Evolutionary conservation across 2,329 filamentous ascomycete species (phyloP), one percentile per base, ranked within the genome.

Genomic region (Aspergillus sp.): DNA sequence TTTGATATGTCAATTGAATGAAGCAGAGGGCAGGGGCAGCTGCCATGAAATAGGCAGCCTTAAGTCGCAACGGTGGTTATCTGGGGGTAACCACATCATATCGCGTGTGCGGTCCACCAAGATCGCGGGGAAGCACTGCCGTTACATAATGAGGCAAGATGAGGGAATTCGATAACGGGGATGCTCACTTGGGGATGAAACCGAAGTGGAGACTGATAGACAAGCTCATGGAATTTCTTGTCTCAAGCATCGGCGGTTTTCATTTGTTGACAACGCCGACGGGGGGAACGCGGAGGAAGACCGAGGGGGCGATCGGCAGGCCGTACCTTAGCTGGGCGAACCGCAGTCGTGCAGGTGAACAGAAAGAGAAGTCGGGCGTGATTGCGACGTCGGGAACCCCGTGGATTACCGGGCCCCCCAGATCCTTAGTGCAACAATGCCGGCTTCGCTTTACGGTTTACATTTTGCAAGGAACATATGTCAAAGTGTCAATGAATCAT

Each of bases 131-230:
- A 34, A 48, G 17, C 15, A 7, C 15, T 32, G 24, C 30, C 34
- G 44, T 48, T 34, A 48, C 44, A 48, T 48, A 48, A 48, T 48
- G 26, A 45, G 43, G 44, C 26, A 12, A 17, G 44, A 48, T 13
- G 44, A 48, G 44, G 44, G 44, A 48, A 48, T 48, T 48, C 30
- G 44, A 48, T 48, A 48, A 47, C 43, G 17, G 17, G 6, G 42
- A 44, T 44, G 20, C 12, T 44, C 42, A 44, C 44, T 36, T 48
- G 26, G 44, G 44, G 26, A 48, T 48, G 26, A 34, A 13, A 48
- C 44, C 26, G 15, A 34, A 17, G 26, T 17, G 26, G 26, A 34
- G 24, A 5, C 12, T 20, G 24, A 34, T 32, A 34, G 44, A 26
- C 44, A 48, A 48, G 44, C 44, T 48, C 44, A 48, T 48, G 44